Evolutionary conservation across 164 flowering plant species (phyloP).

Genomic region (Piper betle): DNA sequence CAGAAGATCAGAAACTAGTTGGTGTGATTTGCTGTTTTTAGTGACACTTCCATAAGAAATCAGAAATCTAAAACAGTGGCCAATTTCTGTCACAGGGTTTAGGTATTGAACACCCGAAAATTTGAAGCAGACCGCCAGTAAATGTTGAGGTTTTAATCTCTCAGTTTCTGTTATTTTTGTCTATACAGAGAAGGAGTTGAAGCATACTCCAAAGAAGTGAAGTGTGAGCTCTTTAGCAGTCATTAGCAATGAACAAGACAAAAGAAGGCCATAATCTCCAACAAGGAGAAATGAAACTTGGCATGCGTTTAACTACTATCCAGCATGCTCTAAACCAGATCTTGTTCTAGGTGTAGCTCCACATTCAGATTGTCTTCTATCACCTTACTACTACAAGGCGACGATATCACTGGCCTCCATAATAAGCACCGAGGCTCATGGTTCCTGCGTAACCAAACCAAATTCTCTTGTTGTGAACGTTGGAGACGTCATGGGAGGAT

Average conservation of each 20-base stretch:
- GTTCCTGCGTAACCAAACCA: slow-evolving; percentile 17
- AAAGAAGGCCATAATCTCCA: slow-evolving; percentile 4
- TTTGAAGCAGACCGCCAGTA: background rate
- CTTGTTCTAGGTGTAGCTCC: slow-evolving; percentile 18
- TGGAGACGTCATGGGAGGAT: slow-evolving; percentile 21
- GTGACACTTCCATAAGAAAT: slow-evolving; percentile 5
- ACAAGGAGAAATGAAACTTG: slow-evolving; percentile 13
- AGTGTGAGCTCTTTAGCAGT: slow-evolving; percentile 10
- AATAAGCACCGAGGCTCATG: slow-evolving; percentile 14
- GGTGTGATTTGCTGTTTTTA: slow-evolving; percentile 8
- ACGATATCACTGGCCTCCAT: slow-evolving; percentile 16
- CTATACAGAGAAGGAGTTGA: slow-evolving; percentile 15
- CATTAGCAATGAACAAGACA: slow-evolving; percentile 13
- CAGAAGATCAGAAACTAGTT: slow-evolving; percentile 17
- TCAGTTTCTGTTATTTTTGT: background rate
- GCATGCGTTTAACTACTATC: slow-evolving; percentile 23
- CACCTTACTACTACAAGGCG: slow-evolving; percentile 19
- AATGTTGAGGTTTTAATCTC: background rate
- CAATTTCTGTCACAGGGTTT: slow-evolving; percentile 5
- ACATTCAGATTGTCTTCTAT: slow-evolving; percentile 21
- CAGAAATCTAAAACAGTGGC: slow-evolving; percentile 14
- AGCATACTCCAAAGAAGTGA: slow-evolving; percentile 13
- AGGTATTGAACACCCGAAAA: slow-evolving; percentile 3
- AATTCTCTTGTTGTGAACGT: slow-evolving; percentile 18
- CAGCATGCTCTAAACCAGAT: slow-evolving; percentile 18